Conservation (phyloP, 768 basidiomycete species). For the Leccinum fibrillosum region DNA sequence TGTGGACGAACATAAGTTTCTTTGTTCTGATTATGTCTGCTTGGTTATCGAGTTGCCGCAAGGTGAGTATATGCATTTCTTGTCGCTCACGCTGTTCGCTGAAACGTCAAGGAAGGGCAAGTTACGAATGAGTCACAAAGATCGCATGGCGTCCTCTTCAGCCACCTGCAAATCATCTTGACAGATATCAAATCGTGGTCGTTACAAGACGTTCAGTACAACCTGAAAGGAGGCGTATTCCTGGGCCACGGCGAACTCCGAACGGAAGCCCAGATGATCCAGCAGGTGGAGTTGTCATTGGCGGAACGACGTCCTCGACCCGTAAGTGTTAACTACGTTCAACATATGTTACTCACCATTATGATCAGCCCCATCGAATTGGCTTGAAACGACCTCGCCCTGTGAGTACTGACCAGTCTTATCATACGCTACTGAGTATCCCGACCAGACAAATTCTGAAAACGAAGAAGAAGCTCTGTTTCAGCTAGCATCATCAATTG, state of each 20-base stretch:
- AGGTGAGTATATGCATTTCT: neutral
- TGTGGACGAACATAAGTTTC: neutral
- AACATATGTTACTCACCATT: too few species aligned
- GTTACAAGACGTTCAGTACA: neutral
- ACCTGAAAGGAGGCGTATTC: neutral
- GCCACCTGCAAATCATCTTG: neutral
- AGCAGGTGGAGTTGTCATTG: too few species aligned
- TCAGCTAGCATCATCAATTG: too few species aligned
- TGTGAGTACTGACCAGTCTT: too few species aligned
- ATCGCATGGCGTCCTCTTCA: neutral
- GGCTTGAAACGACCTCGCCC: too few species aligned
- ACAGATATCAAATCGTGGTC: neutral
- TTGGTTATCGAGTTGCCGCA: neutral
- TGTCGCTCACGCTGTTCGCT: neutral
- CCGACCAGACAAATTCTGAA: too few species aligned
- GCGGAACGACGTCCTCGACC: too few species aligned
- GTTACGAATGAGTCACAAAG: neutral
- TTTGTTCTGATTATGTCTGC: rapidly evolving
- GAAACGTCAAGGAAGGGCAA: neutral
- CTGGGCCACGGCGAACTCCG: neutral
- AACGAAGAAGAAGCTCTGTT: too few species aligned
- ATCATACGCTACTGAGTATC: too few species aligned
- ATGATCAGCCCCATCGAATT: too few species aligned
- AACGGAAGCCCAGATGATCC: too few species aligned
- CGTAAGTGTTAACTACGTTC: too few species aligned